These are phyloP conservation scores for Saccharomycopsis crataegensis DNA, from an alignment of 1,139 yeast genomes.

Conservation along the genomic window DNA sequence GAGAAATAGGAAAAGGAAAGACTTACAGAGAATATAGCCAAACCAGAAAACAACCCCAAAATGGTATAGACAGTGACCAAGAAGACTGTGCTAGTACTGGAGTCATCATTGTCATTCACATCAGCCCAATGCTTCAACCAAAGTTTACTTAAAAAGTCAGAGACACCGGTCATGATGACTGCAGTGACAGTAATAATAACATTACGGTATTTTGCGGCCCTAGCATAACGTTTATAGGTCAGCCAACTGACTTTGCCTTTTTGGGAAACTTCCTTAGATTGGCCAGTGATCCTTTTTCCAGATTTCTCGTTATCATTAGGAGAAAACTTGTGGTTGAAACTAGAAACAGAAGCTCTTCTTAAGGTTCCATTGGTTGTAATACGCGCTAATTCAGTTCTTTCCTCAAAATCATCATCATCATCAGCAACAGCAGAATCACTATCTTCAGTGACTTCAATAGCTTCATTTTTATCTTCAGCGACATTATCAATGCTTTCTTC, in stretches of 20 bases:
- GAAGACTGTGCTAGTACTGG: slow-evolving; percentile 33
- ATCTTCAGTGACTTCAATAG: slow-evolving; percentile 15
- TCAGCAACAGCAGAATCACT: too few relatives aligned
- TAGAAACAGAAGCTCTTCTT: slow-evolving; percentile 57
- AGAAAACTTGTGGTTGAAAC: slow-evolving; percentile 32
- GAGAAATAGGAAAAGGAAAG: slow-evolving; percentile 54
- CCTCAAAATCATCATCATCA: slow-evolving; percentile 8
- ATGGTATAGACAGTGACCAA: slow-evolving; percentile 50
- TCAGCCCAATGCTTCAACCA: slow-evolving; percentile 63
- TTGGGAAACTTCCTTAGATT: slow-evolving; percentile 37
- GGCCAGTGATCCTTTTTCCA: slow-evolving; percentile 30
- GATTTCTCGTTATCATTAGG: slow-evolving; percentile 5
- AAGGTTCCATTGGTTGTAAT: slow-evolving; percentile 26
- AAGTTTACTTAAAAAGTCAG: slow-evolving; percentile 43
- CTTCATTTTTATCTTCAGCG: neutral
- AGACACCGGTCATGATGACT: slow-evolving; percentile 37
- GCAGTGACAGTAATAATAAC: slow-evolving; percentile 44
- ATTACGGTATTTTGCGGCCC: slow-evolving; percentile 56
- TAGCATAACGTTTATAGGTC: slow-evolving; percentile 55
- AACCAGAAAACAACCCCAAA: slow-evolving; percentile 47
- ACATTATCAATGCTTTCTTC: slow-evolving; percentile 5
- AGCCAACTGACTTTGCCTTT: slow-evolving; percentile 61
- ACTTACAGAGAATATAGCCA: slow-evolving; percentile 43
- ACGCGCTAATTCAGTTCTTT: slow-evolving; percentile 2
- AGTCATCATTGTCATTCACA: slow-evolving; percentile 37